Conservation (phyloP, 78 protist species). For the Carpediemonas membranifera region DNA sequence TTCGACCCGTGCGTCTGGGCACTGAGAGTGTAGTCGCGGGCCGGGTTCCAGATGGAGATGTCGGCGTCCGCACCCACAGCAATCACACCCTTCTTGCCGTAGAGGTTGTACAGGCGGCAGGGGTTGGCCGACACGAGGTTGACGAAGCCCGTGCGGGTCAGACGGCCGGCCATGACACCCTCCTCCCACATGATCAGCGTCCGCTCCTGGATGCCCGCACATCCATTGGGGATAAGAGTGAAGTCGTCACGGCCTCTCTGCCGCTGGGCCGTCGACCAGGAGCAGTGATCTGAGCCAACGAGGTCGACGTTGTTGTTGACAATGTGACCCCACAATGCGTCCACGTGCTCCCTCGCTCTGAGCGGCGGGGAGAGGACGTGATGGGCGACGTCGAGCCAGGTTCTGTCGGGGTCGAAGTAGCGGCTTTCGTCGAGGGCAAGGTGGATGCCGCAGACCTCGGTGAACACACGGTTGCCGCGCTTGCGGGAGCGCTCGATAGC, state of each 20-base stretch:
- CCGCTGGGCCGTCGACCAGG: constrained; percentile 61
- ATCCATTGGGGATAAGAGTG: constrained; percentile 58
- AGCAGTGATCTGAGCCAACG: constrained; percentile 70
- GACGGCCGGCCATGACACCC: constrained; percentile 21
- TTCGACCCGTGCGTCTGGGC: constrained; percentile 27
- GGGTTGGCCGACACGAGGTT: constrained; percentile 18
- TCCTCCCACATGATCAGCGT: constrained; percentile 64
- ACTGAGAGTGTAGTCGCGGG: constrained; percentile 42
- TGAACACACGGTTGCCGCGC: constrained; percentile 45
- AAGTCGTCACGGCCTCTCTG: constrained; percentile 66
- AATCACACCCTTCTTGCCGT: constrained; percentile 71
- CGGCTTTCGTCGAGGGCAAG: not conserved
- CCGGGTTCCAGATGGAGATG: constrained; percentile 59
- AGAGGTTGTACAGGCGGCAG: constrained; percentile 64
- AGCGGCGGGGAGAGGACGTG: constrained; percentile 80
- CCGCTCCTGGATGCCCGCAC: constrained; percentile 70
- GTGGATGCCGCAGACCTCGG: constrained; percentile 28
- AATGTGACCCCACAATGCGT: not conserved
- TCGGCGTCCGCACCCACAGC: constrained; percentile 69
- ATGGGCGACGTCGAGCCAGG: constrained; percentile 67
- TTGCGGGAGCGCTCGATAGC: constrained; percentile 32
- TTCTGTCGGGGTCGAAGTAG: constrained; percentile 54
- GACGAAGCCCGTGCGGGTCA: not conserved
- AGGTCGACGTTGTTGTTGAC: constrained; percentile 24
- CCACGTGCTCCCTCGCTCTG: constrained; percentile 29